Conservation (phyloP, 108 stramenopile species). For the Nitzschia sp. region DNA sequence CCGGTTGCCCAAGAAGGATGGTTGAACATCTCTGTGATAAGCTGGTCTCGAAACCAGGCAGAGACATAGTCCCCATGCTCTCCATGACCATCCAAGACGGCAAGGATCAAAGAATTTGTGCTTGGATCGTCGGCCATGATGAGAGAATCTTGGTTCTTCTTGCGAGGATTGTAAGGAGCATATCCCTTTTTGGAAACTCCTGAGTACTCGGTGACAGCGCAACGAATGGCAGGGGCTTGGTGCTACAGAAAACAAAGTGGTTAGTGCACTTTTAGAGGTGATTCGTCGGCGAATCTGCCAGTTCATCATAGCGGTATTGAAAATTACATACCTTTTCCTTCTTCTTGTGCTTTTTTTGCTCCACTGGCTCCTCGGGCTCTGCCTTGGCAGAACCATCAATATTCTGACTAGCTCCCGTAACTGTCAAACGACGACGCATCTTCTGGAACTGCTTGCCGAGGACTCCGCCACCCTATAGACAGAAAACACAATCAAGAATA, state of each 20-base stretch:
- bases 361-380: constrained; percentile 32
- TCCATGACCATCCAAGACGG: constrained; percentile 97
- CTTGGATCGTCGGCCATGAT: constrained; percentile 93
- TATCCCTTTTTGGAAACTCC: constrained; percentile 96
- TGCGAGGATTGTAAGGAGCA: constrained; percentile 97
- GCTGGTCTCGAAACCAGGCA: constrained; percentile 83
- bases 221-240: constrained; percentile 46
- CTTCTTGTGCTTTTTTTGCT: constrained; percentile 29
- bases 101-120: constrained; percentile 89
- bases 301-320: constrained; percentile 1
- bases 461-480: constrained; percentile 31
- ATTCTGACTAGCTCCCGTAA: constrained; percentile 69
- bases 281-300: not conserved
- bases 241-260: constrained; percentile 13
- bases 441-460: constrained; percentile 64
- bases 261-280: too few relatives aligned
- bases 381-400: constrained; percentile 66
- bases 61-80: constrained; percentile 95
- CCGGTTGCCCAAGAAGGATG: constrained; percentile 83
- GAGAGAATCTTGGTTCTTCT: constrained; percentile 98
- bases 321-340: constrained; percentile 26
- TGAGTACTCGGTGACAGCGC: constrained; percentile 92
- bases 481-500: not conserved
- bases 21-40: constrained; percentile 84
- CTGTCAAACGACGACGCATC: constrained; percentile 89